These are phyloP conservation scores for Salix viminalis DNA, from an alignment of 345 rosid genomes.

Conservation along the genomic window DNA sequence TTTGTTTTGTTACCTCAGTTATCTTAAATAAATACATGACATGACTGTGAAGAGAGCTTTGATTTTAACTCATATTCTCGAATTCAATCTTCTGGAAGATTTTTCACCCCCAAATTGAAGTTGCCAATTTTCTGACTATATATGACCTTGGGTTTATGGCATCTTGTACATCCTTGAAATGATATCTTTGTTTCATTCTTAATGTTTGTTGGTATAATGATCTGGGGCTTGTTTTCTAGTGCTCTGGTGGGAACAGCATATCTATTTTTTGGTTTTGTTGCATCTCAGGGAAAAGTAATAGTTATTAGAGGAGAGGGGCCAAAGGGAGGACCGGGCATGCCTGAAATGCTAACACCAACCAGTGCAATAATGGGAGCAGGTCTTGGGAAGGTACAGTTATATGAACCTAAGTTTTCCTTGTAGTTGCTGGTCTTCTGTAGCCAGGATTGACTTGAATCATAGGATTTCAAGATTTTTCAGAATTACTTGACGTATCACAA, in stretches of 20 bases:
- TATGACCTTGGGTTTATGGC: background rate
- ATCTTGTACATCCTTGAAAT: background rate
- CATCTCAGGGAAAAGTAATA: constrained; percentile 78
- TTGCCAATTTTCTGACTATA: background rate
- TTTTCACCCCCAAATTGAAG: background rate
- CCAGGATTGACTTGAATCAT: background rate
- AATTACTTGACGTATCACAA: background rate
- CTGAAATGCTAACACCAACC: constrained; percentile 98
- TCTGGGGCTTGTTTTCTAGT: background rate
- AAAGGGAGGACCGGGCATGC: constrained; percentile 99
- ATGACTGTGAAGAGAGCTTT: background rate
- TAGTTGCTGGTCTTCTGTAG: background rate
- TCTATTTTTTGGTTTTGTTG: constrained; percentile 12
- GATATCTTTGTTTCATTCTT: background rate
- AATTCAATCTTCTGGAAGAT: background rate
- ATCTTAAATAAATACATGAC: background rate
- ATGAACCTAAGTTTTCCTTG: constrained; percentile 4
- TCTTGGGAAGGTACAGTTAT: constrained; percentile 76
- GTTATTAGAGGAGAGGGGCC: constrained; percentile 98
- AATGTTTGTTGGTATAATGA: background rate
- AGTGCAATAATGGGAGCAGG: constrained; percentile 99
- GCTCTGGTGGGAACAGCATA: background rate
- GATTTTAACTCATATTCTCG: background rate
- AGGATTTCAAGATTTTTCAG: background rate
- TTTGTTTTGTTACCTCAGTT: background rate